Evolutionary conservation across 2,329 filamentous ascomycete species (phyloP).

Genomic region (Madurella fahalii): DNA sequence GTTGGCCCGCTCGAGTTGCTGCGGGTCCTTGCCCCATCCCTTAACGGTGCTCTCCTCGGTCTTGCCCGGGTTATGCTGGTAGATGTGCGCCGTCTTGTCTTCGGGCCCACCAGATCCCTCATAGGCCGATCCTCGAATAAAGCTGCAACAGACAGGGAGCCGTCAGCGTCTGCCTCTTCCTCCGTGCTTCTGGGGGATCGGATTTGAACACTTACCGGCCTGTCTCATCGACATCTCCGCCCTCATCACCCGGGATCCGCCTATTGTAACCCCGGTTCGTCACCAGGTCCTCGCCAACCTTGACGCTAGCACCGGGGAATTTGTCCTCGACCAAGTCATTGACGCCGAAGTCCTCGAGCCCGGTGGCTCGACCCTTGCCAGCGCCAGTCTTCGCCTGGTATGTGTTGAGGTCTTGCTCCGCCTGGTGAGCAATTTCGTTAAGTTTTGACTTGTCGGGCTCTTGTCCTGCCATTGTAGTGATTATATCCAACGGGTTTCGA

Average conservation of each 20-base stretch:
- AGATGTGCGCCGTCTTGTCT: slow-evolving; percentile 32
- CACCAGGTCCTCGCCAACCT: slow-evolving; percentile 40
- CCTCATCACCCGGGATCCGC: slow-evolving; percentile 43
- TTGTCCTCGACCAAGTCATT: slow-evolving; percentile 39
- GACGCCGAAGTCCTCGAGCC: slow-evolving; percentile 40
- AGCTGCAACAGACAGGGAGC: slow-evolving; percentile 29
- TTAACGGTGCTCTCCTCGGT: slow-evolving; percentile 16
- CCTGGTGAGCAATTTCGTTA: slow-evolving; percentile 41
- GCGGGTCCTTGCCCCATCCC: slow-evolving; percentile 11
- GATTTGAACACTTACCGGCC: slow-evolving; percentile 36
- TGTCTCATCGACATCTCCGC: slow-evolving; percentile 41
- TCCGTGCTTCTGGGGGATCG: not conserved
- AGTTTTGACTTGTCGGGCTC: slow-evolving; percentile 32
- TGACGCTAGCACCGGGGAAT: slow-evolving; percentile 40
- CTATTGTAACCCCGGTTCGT: slow-evolving; percentile 45
- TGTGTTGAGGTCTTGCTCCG: slow-evolving; percentile 46
- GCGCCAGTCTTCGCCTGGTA: slow-evolving; percentile 46
- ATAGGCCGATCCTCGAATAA: slow-evolving; percentile 42
- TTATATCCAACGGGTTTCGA: not conserved
- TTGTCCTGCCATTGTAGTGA: slow-evolving; percentile 14
- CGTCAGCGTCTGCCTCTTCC: no score
- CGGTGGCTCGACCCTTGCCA: slow-evolving; percentile 35
- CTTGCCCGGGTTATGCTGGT: slow-evolving; percentile 15
- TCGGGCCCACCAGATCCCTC: slow-evolving; percentile 42
- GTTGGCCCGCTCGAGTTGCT: not conserved